Conservation (phyloP, 2,329 filamentous ascomycete species). For the Fusarium fujikuroi region DNA sequence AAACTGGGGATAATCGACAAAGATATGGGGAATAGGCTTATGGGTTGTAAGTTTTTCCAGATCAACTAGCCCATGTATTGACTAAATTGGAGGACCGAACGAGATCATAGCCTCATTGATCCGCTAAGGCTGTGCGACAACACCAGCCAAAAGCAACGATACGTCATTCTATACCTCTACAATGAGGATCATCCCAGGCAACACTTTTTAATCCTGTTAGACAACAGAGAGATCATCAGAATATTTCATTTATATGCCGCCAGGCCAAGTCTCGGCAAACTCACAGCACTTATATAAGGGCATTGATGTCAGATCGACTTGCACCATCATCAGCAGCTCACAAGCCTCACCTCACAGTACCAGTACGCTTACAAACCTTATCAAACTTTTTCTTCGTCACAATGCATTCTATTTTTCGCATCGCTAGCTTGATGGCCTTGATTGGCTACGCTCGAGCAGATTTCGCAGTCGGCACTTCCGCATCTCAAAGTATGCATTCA, state of each 20-base stretch:
- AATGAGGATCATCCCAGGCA: not conserved
- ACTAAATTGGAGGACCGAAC: too few species aligned
- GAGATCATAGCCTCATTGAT: not conserved
- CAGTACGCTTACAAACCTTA: fast-evolving
- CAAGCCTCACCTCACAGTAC: too few species aligned
- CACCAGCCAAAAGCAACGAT: not conserved
- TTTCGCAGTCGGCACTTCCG: not conserved
- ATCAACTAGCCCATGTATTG: fast-evolving
- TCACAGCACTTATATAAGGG: not conserved
- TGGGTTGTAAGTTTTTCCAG: not conserved
- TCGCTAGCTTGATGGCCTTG: not conserved
- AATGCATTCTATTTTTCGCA: not conserved
- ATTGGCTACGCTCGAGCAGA: not conserved
- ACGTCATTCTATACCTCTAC: not conserved
- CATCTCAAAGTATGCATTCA: not conserved
- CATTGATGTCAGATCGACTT: too few species aligned
- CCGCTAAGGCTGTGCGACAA: not conserved
- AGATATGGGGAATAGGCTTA: not conserved
- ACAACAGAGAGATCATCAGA: not conserved
- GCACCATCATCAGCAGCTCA: fast-evolving
- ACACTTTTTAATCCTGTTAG: not conserved
- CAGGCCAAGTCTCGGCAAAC: too few species aligned
- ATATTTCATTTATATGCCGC: not conserved
- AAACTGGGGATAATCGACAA: not conserved
- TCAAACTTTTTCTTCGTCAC: not conserved